Base-by-base conservation (phyloP, 192 early-diverging fungal genomes). In the Backusella morwellensis region DNA sequence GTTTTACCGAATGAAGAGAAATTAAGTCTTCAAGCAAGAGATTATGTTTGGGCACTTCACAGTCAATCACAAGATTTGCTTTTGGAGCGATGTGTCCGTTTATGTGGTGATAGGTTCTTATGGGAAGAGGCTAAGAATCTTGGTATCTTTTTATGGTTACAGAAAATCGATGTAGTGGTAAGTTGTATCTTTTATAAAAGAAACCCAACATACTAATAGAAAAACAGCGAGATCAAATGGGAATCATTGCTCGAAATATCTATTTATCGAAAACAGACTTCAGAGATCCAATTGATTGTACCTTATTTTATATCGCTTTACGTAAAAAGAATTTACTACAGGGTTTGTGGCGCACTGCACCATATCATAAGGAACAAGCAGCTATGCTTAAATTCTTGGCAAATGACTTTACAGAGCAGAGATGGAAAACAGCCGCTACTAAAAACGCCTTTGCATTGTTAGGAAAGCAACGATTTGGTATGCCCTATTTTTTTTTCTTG, bases 401-500 rank as follows among this genome's bases (percentile, higher is more conserved):
- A 6, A 94, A 99, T 84, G 95, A 99, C 83, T 99, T 99, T 88
- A 86, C 89, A 17, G 89, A 95, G 69, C 86, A 92, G 4, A 84
- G 95, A 50, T 99, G 98, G 98, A 91, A 89, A 76, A 96, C 91
- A 17, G 96, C 97, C 0, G 98, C 98, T 2, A 83, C 91, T n/a
- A 99, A 99, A 79, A 99, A 99, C 78, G 98, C 98, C 3, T 99
- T 94, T 84, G 98, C 93, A n/a, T 80, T 99, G 42, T 82, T 99
- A 29, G 95, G 97, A 74, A 95, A 95, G 76, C 97, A 98, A 74
- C 87, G 97, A 63, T 99, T 94, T 77, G 90, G 93, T 95, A 86
- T 74, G 21, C 4, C 40, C 3, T 34, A 15, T 41, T 34, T 52
- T 23, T 70, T 36, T 59, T 23, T 26, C 47, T 56, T 66, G 76